A percentile compares a stretch with the other conserved stretches of the same genome.
Evolutionary conservation across 73 alveolate species (phyloP).

Genomic region (Paraurostyla sp.): DNA sequence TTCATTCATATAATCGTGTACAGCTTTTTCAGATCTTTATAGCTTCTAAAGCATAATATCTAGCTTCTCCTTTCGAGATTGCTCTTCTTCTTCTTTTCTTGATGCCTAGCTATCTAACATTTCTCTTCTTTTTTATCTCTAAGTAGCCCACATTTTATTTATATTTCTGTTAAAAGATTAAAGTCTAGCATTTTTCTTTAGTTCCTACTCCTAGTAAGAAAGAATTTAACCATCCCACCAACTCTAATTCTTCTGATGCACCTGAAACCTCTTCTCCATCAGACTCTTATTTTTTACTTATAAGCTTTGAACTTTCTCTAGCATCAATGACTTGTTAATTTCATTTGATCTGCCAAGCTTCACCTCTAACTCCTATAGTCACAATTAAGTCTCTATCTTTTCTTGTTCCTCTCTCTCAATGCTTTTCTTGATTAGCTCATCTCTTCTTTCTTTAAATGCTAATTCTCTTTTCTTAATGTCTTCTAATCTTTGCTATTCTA

Average conservation of each 20-base stretch:
- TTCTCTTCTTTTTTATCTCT: neutral
- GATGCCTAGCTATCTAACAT: neutral
- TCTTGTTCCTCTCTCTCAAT: constrained; percentile 10
- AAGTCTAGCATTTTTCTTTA: neutral
- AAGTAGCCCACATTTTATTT: neutral
- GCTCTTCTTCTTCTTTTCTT: constrained; percentile 13
- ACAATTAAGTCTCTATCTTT: neutral
- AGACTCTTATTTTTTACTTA: neutral
- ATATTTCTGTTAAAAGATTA: neutral
- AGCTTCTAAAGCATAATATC: constrained; percentile 9
- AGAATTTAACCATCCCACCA: neutral
- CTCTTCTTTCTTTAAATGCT: constrained; percentile 15
- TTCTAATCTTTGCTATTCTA: neutral
- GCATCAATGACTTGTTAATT: neutral
- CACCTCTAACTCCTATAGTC: neutral
- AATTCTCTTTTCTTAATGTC: constrained; percentile 10
- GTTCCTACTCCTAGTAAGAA: neutral
- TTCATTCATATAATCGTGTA: constrained; percentile 38
- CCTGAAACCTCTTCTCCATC: neutral
- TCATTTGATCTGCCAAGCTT: neutral
- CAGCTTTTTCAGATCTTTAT: constrained; percentile 28
- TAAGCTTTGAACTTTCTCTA: neutral
- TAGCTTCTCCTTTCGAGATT: neutral
- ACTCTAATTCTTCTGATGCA: neutral
- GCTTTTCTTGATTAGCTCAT: neutral